Evolutionary conservation across 768 basidiomycete species (phyloP).

Genomic region (Kwoniella botswanensis): DNA sequence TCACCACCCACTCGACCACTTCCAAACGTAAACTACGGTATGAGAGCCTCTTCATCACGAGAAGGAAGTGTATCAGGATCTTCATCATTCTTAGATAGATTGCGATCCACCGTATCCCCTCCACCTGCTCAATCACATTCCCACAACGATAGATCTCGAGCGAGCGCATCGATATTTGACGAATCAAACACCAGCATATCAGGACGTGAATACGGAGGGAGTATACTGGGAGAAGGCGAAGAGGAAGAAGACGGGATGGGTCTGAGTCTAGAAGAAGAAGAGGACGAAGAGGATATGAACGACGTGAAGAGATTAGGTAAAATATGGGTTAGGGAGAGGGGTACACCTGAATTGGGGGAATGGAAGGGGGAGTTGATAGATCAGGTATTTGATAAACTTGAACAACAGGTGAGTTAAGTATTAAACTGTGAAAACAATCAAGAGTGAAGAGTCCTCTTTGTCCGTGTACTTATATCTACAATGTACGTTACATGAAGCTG

Average conservation of each 20-base stretch:
- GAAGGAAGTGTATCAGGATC: slow-evolving; percentile 13
- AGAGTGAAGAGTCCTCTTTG: not conserved
- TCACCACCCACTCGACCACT: not conserved
- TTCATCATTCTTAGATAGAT: slow-evolving; percentile 21
- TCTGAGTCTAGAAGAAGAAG: slow-evolving; percentile 23
- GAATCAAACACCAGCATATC: not conserved
- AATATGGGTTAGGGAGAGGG: slow-evolving; percentile 53
- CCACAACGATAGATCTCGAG: slow-evolving; percentile 7
- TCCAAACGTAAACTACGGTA: not conserved
- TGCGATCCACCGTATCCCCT: slow-evolving; percentile 23
- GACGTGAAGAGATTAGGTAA: slow-evolving; percentile 47
- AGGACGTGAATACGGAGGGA: slow-evolving; percentile 1
- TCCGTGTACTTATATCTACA: too few relatives aligned
- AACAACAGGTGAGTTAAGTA: slow-evolving; percentile 52
- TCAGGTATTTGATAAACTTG: slow-evolving; percentile 51
- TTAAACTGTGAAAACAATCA: not conserved
- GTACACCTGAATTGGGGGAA: slow-evolving; percentile 48
- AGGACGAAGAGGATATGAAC: slow-evolving; percentile 39
- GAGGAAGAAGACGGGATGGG: slow-evolving; percentile 7
- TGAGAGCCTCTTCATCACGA: slow-evolving; percentile 7
- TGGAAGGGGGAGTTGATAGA: slow-evolving; percentile 57
- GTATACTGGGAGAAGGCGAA: not conserved
- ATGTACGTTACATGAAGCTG: too few relatives aligned
- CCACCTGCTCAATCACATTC: not conserved
- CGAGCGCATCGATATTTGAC: slow-evolving; percentile 16